phyloP scores from a whole-genome alignment of 257 asterid genomes.

The Jaltomata sinuosa region DNA sequence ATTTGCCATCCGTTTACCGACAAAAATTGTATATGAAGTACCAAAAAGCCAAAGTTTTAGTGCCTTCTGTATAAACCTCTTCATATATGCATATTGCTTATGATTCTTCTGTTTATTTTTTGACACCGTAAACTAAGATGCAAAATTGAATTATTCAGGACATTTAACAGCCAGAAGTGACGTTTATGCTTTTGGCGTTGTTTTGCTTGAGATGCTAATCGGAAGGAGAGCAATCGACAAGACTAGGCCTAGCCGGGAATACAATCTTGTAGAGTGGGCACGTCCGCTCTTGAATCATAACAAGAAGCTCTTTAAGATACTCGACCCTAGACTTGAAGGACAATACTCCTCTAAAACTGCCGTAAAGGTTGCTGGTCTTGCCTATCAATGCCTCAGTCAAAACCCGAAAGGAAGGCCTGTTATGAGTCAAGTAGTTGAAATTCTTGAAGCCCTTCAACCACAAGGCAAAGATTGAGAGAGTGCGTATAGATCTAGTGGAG shows the following conservation, averaged over 20 bases:
- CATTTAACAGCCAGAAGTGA: slow-evolving; percentile 83
- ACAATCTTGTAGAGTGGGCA: slow-evolving; percentile 89
- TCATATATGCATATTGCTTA: background rate
- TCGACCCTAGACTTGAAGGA: slow-evolving; percentile 83
- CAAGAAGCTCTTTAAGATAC: slow-evolving; percentile 59
- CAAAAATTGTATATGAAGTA: background rate
- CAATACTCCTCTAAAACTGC: slow-evolving; percentile 57
- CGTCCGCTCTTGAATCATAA: slow-evolving; percentile 69
- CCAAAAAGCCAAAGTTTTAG: background rate
- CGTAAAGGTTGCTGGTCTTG: slow-evolving; percentile 65
- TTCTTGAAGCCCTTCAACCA: slow-evolving; percentile 62
- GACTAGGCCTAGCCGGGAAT: slow-evolving; percentile 84
- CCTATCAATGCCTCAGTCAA: slow-evolving; percentile 88
- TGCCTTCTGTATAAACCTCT: background rate
- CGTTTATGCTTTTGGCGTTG: slow-evolving; percentile 86
- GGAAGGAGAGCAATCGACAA: slow-evolving; percentile 90
- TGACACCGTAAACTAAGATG: background rate
- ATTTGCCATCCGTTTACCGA: background rate
- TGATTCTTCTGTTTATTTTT: background rate
- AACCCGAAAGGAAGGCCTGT: slow-evolving; percentile 86
- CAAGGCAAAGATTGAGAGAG: slow-evolving; percentile 6
- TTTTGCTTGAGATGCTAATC: slow-evolving; percentile 78
- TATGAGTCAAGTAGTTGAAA: slow-evolving; percentile 81
- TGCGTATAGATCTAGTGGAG: background rate
- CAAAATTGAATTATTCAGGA: slow-evolving; percentile 27